Evolutionary conservation across 805 yeast species (phyloP).

Genomic region (Candida insectorum): DNA sequence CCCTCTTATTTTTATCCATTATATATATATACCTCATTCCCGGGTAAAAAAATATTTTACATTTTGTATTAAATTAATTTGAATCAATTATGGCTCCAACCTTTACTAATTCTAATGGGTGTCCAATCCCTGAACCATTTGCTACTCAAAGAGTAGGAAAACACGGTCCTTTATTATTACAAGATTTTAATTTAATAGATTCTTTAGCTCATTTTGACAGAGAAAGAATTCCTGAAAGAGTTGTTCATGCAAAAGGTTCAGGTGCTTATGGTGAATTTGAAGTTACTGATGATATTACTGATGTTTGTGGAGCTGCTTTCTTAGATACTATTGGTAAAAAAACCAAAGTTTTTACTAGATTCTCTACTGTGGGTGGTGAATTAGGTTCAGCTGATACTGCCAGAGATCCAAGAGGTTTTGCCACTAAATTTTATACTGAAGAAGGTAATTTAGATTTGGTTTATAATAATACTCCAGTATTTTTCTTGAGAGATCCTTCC

Average conservation of each 20-base stretch:
- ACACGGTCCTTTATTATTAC: slow-evolving; percentile 74
- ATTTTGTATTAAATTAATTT: no score
- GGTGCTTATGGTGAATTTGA: slow-evolving; percentile 87
- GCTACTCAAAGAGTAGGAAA: slow-evolving; percentile 72
- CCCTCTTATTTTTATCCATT: no score
- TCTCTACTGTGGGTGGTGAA: slow-evolving; percentile 87
- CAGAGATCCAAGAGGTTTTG: slow-evolving; percentile 83
- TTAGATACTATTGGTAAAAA: slow-evolving; percentile 73
- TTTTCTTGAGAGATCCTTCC: slow-evolving; percentile 78
- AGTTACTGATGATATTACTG: slow-evolving; percentile 79
- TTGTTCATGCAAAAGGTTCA: slow-evolving; percentile 89
- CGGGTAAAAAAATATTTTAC: no score
- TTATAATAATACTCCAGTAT: slow-evolving; percentile 81
- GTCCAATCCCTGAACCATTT: slow-evolving; percentile 69
- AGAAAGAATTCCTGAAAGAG: slow-evolving; percentile 88
- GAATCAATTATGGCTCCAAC: slow-evolving; percentile 51
- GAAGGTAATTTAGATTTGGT: slow-evolving; percentile 84
- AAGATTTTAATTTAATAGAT: slow-evolving; percentile 77
- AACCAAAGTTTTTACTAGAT: slow-evolving; percentile 68
- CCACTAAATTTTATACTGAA: slow-evolving; percentile 75
- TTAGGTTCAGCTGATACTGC: slow-evolving; percentile 76
- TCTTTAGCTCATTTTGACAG: slow-evolving; percentile 85
- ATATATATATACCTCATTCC: no score
- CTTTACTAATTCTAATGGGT: slow-evolving; percentile 69
- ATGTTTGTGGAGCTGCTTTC: slow-evolving; percentile 66